Evolutionary conservation across 805 yeast genomes (phyloP), one percentile per base, ranked within the genome.

Genomic region (Blastobotrys parvus): DNA sequence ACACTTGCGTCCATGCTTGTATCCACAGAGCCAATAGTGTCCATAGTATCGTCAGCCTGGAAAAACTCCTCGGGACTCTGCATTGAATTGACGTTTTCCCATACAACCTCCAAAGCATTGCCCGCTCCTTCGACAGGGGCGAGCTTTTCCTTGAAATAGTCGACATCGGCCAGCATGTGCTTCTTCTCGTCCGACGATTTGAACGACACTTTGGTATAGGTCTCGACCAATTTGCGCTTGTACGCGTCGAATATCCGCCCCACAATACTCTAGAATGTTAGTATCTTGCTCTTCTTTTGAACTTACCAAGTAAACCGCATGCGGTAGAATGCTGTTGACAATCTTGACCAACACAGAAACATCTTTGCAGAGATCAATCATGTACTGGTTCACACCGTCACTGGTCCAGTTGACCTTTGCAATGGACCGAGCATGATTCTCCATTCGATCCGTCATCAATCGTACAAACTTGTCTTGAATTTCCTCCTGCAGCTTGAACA

Each of bases 291-390:
- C 22, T 38, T 22, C 34, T 29, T 21, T 13, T 20, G 13, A 31
- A 41, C 48, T 38, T 33, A 54, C 49, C 4, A 72, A 53, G 47
- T 70, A 70, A 43, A 75, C 76, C 15, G 62, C 49, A 39, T 69
- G 69, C 0, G 82, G 77, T 32, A 82, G 62, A 54, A 78, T 78
- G 46, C 75, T 72, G 33, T 70, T 71, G 21, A 82, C 64, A 4
- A 79, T 80, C 46, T 75, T 72, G 2, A 78, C 67, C 21, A 83
- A 77, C 0, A 82, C 77, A n/a, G 69, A 53, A 0, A 86, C 78
- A 45, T 82, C 88, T 49, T 76, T 78, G 36, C 80, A 79, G 32
- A 82, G 59, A 1, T 71, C 70, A 45, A 72, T 78, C 84, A 82
- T 80, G 55, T 80, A 82, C 27, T 59, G 64, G 54, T 80, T 81